These are phyloP conservation scores for Tetrahymena malaccensis DNA, from an alignment of 73 alveolate genomes.

Conservation along the genomic window DNA sequence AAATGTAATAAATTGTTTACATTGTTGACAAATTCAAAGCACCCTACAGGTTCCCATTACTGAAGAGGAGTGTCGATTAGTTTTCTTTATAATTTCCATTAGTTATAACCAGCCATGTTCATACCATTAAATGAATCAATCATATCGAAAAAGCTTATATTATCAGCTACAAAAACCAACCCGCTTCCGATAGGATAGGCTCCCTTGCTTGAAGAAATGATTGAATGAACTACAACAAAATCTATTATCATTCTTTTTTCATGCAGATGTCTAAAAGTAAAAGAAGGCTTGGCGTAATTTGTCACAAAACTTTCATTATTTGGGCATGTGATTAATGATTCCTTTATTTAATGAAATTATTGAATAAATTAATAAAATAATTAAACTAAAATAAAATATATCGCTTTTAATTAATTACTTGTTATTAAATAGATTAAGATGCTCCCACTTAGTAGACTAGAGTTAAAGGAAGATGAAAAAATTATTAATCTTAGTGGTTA, in stretches of 20 bases:
- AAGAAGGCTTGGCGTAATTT: background rate
- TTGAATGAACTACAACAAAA: background rate
- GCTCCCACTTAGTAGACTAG: background rate
- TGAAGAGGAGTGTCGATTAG: background rate
- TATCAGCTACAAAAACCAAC: background rate
- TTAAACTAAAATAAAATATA: background rate
- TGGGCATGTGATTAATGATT: background rate
- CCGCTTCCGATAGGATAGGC: background rate
- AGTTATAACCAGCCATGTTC: background rate
- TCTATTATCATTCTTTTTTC: background rate
- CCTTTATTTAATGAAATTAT: too few species aligned
- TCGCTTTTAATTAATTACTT: too few species aligned
- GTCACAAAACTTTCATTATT: background rate
- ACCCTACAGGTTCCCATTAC: background rate
- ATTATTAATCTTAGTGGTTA: background rate
- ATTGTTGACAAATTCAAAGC: background rate
- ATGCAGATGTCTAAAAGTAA: background rate
- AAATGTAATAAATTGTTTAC: background rate
- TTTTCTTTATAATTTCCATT: background rate
- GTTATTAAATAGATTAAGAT: background rate
- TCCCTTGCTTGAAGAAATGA: background rate
- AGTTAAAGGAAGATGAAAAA: background rate
- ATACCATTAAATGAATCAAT: background rate
- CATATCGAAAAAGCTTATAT: background rate
- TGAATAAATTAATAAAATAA: background rate